phyloP scores from a whole-genome alignment of 768 basidiomycete species.

The Lyophyllum semitale region DNA sequence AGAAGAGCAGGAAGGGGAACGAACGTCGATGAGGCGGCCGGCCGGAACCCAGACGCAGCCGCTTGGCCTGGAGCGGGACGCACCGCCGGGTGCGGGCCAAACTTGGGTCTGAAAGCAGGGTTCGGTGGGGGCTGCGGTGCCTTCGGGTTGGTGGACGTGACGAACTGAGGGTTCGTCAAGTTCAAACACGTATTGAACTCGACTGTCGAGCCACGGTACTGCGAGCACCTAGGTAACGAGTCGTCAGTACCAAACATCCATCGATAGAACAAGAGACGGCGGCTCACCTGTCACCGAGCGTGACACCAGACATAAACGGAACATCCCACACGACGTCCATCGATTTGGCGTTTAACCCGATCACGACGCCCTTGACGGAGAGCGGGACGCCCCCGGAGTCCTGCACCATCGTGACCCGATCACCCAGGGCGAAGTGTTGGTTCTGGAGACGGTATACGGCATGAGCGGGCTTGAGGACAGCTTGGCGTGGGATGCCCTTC shows the following conservation, averaged over 20 bases:
- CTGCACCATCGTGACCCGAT: slow-evolving; percentile 94
- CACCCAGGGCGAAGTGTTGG: slow-evolving; percentile 85
- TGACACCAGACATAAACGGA: slow-evolving; percentile 91
- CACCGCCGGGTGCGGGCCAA: slow-evolving; percentile 67
- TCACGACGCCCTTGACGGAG: slow-evolving; percentile 89
- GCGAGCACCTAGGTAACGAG: slow-evolving; percentile 69
- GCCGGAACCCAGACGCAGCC: slow-evolving; percentile 66
- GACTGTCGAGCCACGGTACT: slow-evolving; percentile 89
- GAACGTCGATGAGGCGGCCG: slow-evolving; percentile 43
- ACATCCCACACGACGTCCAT: slow-evolving; percentile 98
- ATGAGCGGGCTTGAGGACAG: slow-evolving; percentile 91
- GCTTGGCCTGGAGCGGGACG: slow-evolving; percentile 54
- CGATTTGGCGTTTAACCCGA: slow-evolving; percentile 82
- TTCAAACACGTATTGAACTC: slow-evolving; percentile 90
- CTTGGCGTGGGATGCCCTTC: slow-evolving; percentile 89
- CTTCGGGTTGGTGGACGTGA: slow-evolving; percentile 70
- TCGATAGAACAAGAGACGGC: not conserved
- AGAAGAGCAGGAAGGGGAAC: slow-evolving; percentile 8
- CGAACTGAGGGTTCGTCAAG: slow-evolving; percentile 82
- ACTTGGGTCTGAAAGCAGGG: slow-evolving; percentile 64
- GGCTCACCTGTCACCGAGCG: slow-evolving; percentile 75
- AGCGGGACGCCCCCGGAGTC: slow-evolving; percentile 93
- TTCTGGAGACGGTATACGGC: slow-evolving; percentile 87
- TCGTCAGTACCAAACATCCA: slow-evolving; percentile 5
- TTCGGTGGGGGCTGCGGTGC: slow-evolving; percentile 49